These are phyloP conservation scores for Limnomonas spitsbergensis DNA, from an alignment of 139 green algal genomes.

Conservation along the genomic window DNA sequence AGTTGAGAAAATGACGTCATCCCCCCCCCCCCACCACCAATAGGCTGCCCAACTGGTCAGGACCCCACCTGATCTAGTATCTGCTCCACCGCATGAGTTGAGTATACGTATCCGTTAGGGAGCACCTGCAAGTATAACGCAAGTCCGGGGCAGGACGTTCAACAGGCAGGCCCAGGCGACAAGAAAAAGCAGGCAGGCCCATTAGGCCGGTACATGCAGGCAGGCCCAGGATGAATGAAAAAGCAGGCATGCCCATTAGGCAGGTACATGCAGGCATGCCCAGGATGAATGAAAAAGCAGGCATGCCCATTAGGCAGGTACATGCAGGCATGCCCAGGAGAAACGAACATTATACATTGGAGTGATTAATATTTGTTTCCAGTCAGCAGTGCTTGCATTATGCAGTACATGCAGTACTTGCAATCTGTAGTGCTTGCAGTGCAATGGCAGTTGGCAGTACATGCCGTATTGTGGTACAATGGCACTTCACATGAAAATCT, in stretches of 20 bases:
- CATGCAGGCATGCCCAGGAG: not conserved
- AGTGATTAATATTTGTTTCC: no score
- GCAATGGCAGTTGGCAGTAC: no score
- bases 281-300: not conserved
- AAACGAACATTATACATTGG: no score
- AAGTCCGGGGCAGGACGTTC: not conserved
- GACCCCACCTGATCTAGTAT: constrained; percentile 32
- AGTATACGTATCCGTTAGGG: constrained; percentile 88
- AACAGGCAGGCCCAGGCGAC: not conserved
- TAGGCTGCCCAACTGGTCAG: not conserved
- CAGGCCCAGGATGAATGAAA: not conserved
- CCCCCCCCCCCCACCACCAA: not conserved
- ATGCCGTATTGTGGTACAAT: no score
- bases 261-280: not conserved
- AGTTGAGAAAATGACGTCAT: not conserved
- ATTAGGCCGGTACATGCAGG: no score
- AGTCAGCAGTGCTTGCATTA: no score
- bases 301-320: not conserved
- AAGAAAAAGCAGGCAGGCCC: not conserved
- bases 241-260: not conserved
- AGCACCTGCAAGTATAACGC: constrained; percentile 35
- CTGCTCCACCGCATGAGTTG: constrained; percentile 49
- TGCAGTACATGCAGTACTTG: no score
- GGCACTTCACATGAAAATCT: no score
- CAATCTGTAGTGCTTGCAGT: no score